Evolutionary conservation across 257 asterid genomes (phyloP), one percentile per base, ranked within the genome.

Genomic region (Salvia hispanica): DNA sequence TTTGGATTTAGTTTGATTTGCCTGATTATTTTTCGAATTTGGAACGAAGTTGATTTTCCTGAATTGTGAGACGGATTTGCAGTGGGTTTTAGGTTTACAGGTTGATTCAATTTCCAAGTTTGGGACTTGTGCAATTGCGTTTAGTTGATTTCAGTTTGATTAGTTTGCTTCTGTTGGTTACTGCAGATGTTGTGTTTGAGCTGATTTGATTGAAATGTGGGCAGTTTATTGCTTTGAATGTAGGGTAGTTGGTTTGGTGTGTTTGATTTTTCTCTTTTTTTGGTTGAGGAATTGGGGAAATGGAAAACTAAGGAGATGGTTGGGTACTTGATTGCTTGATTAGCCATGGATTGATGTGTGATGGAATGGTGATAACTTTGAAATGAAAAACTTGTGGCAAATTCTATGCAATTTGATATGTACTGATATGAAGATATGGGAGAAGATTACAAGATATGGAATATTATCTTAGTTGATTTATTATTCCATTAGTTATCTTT

Each of bases 131-230:
- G 39, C 45, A 14, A 7, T n/a, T 64, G 16, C 2, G 67, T n/a
- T 31, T 31, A 52, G 42, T 69, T 64, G 69, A 47, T 28, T 73
- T 69, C 21, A 34, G 69, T 69, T 15, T 72, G 67, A 67, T 67
- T 64, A 63, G 59, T 16, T 55, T n/a, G 39, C 9, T 39, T 75
- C 31, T 57, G 14, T 50, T 63, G 50, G 25, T 56, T 69, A 51
- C 62, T 66, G 61, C 36, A 28, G 77, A 66, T 44, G 40, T 16
- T 48, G 21, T 47, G 43, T 15, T 2, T 28, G 6, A 13, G 58
- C 55, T 39, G 31, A 36, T 36, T 58, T 63, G 60, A 50, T 66
- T 66, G 9, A 36, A 59, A 66, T 66, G 12, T 59, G 58, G 3
- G 68, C 53, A 43, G 21, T 44, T 44, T 13, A 58, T 34, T 58